Conservation (phyloP, 2,329 filamentous ascomycete species). For the Xylariales sp. region DNA sequence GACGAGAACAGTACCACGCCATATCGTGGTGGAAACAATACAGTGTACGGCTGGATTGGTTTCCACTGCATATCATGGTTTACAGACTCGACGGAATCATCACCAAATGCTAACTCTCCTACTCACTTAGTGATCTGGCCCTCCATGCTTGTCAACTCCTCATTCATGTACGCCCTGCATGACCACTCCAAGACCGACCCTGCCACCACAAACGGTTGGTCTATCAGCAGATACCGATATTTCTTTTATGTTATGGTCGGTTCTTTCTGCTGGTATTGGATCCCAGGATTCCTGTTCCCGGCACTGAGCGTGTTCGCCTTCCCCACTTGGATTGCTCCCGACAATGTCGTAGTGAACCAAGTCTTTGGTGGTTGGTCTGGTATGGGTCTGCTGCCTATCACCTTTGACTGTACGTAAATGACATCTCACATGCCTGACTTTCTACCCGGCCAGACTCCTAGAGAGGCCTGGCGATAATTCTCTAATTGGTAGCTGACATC, state of each 20-base stretch:
- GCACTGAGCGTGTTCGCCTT: constrained; percentile 43
- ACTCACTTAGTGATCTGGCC: constrained; percentile 55
- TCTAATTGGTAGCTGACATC: too few relatives aligned
- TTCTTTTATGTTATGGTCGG: constrained; percentile 36
- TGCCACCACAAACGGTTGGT: constrained; percentile 36
- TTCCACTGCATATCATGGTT: too few relatives aligned
- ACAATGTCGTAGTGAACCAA: constrained; percentile 42
- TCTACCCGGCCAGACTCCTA: too few relatives aligned
- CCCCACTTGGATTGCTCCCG: constrained; percentile 41
- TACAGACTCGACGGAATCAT: too few relatives aligned
- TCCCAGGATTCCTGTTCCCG: constrained; percentile 46
- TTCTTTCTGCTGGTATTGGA: constrained; percentile 49
- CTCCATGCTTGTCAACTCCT: constrained; percentile 39
- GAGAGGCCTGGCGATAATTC: too few relatives aligned
- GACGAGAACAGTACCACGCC: too few relatives aligned
- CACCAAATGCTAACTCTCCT: too few relatives aligned
- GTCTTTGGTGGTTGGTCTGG: constrained; percentile 43
- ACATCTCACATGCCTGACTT: constrained; percentile 29
- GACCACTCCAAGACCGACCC: constrained; percentile 36
- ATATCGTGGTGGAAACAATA: too few relatives aligned
- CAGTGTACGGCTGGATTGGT: too few relatives aligned
- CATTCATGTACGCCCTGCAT: constrained; percentile 41
- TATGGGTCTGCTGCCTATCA: constrained; percentile 37
- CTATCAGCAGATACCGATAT: constrained; percentile 39
- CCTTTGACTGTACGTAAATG: constrained; percentile 28